A percentile compares a stretch with the other conserved stretches of the same genome.
Evolutionary conservation across 108 stramenopile genomes (phyloP).

Genomic region (Skeletonema marinoi): DNA sequence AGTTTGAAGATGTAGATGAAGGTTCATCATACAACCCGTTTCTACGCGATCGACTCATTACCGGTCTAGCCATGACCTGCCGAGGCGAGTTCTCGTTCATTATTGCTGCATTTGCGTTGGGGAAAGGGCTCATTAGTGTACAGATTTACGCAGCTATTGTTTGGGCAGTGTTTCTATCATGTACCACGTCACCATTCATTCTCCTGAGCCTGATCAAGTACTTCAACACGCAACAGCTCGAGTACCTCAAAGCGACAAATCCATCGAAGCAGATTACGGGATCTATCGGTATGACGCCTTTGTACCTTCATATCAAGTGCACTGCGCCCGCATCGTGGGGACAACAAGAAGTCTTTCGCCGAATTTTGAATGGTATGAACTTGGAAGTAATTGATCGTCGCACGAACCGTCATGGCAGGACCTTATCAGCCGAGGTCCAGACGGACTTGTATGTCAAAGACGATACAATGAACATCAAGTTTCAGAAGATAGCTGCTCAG

Average conservation of each 20-base stretch:
- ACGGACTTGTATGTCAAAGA: conserved; percentile 25
- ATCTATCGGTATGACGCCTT: conserved; percentile 30
- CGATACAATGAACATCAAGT: neutral
- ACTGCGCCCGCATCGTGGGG: conserved; percentile 34
- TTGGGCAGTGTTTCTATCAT: conserved; percentile 43
- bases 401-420: conserved; percentile 19
- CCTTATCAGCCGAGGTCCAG: conserved; percentile 11
- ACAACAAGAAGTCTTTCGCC: conserved; percentile 41
- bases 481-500: neutral
- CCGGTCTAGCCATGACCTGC: conserved; percentile 49
- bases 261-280: conserved; percentile 21
- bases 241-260: conserved; percentile 28
- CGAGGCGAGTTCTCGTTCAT: conserved; percentile 58
- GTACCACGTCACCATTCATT: conserved; percentile 42
- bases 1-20: conserved; percentile 17
- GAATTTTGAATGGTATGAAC: conserved; percentile 31
- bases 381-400: conserved; percentile 47
- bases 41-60: conserved; percentile 35
- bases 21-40: conserved; percentile 23
- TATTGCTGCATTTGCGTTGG: conserved; percentile 53
- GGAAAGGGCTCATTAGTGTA: conserved; percentile 45
- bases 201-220: conserved; percentile 38
- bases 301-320: conserved; percentile 46
- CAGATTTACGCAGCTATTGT: conserved; percentile 45
- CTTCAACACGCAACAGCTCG: conserved; percentile 42